These are phyloP conservation scores for Peniophora sp. DNA, from an alignment of 1,284 basidiomycete genomes.

Conservation along the genomic window DNA sequence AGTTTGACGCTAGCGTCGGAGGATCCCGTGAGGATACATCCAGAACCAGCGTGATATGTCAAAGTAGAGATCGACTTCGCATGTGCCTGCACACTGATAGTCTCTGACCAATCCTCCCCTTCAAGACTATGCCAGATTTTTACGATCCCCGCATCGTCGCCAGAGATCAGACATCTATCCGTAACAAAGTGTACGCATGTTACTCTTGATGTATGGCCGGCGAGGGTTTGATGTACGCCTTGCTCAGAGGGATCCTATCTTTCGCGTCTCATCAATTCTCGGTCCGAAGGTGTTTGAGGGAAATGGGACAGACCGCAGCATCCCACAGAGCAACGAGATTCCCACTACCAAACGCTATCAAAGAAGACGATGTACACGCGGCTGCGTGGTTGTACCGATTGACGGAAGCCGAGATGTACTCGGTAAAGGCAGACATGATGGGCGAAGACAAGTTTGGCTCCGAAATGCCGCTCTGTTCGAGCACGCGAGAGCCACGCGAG, in stretches of 20 bases:
- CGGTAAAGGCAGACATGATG: conserved; percentile 29
- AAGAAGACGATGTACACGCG: conserved; percentile 38
- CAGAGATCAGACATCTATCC: conserved; percentile 49
- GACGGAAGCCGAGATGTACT: conserved; percentile 74
- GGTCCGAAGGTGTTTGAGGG: conserved; percentile 7
- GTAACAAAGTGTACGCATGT: conserved; percentile 66
- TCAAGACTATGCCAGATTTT: conserved; percentile 41
- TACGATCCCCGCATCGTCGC: conserved; percentile 65
- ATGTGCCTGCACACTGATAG: conserved; percentile 50
- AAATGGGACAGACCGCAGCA: conserved; percentile 33
- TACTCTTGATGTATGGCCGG: conserved; percentile 68
- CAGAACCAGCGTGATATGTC: conserved; percentile 27
- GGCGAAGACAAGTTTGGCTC: background rate
- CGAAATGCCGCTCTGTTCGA: background rate
- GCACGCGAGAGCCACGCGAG: background rate
- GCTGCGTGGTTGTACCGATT: conserved; percentile 72
- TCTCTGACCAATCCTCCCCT: conserved; percentile 25
- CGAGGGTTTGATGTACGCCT: conserved; percentile 63
- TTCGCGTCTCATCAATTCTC: conserved; percentile 1
- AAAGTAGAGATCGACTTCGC: conserved; percentile 61
- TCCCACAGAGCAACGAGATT: conserved; percentile 77
- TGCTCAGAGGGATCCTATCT: conserved; percentile 37
- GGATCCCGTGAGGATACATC: conserved; percentile 63
- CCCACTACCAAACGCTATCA: conserved; percentile 76
- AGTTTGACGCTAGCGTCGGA: conserved; percentile 74